These are phyloP conservation scores for Fusarium graminum DNA, from an alignment of 2,329 filamentous ascomycete species.

Conservation along the genomic window DNA sequence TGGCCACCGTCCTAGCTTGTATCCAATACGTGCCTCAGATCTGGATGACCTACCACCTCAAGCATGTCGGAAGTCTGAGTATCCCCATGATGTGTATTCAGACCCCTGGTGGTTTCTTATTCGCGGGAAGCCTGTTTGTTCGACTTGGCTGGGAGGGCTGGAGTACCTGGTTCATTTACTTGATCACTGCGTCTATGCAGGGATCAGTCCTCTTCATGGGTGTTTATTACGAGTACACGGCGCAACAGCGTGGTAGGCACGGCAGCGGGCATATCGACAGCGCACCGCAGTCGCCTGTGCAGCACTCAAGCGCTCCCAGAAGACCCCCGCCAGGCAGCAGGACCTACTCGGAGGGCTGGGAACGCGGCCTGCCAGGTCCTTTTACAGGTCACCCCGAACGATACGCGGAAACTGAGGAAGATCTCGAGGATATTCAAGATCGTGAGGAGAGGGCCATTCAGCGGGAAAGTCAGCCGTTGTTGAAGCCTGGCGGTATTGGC, in stretches of 20 bases:
- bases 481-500: slow-evolving; percentile 64
- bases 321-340: slow-evolving; percentile 56
- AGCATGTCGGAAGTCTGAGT: slow-evolving; percentile 89
- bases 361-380: slow-evolving; percentile 64
- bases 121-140: slow-evolving; percentile 84
- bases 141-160: slow-evolving; percentile 86
- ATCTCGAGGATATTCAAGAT: slow-evolving; percentile 64
- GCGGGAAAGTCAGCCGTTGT: slow-evolving; percentile 64
- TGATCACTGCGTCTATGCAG: slow-evolving; percentile 88
- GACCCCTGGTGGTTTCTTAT: slow-evolving; percentile 91
- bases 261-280: slow-evolving; percentile 42
- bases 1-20: slow-evolving; percentile 81
- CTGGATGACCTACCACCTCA: slow-evolving; percentile 86
- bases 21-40: slow-evolving; percentile 98
- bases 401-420: slow-evolving; percentile 65
- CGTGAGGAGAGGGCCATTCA: slow-evolving; percentile 65
- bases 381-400: slow-evolving; percentile 66
- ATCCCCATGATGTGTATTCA: slow-evolving; percentile 99
- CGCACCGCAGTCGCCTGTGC: slow-evolving; percentile 49
- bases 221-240: slow-evolving; percentile 77
- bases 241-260: slow-evolving; percentile 52
- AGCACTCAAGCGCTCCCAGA: slow-evolving; percentile 48
- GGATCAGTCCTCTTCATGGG: slow-evolving; percentile 84
- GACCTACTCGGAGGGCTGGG: slow-evolving; percentile 64
- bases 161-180: slow-evolving; percentile 95